phyloP scores from a whole-genome alignment of 1,139 yeast genomes.

The Petasospora rhodanensis region DNA sequence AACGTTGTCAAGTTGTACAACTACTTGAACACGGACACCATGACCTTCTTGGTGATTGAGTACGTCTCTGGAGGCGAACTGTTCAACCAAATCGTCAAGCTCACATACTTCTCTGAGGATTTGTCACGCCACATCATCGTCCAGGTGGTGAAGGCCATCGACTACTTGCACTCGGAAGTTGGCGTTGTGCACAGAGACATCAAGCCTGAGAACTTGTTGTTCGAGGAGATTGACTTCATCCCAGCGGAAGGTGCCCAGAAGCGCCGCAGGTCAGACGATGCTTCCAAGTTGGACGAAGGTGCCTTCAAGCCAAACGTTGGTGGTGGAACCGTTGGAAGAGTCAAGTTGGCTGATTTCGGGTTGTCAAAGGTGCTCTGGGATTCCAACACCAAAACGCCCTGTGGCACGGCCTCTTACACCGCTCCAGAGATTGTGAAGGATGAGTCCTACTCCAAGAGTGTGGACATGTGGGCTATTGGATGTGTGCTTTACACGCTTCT shows the following conservation, averaged over 20 bases:
- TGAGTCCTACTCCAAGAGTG: slow-evolving; percentile 81
- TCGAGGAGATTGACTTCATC: slow-evolving; percentile 61
- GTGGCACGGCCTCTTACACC: slow-evolving; percentile 89
- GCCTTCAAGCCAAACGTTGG: slow-evolving; percentile 71
- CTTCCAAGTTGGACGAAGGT: slow-evolving; percentile 82
- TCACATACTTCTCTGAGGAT: slow-evolving; percentile 86
- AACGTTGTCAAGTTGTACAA: slow-evolving; percentile 69
- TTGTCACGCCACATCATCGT: slow-evolving; percentile 77
- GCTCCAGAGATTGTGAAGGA: slow-evolving; percentile 93
- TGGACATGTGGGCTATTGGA: slow-evolving; percentile 95
- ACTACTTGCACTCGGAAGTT: slow-evolving; percentile 66
- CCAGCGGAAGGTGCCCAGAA: slow-evolving; percentile 36
- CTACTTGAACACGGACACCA: slow-evolving; percentile 56
- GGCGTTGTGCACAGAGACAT: slow-evolving; percentile 91
- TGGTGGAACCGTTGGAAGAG: slow-evolving; percentile 83
- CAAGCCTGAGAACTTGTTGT: slow-evolving; percentile 88
- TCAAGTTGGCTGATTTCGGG: slow-evolving; percentile 92
- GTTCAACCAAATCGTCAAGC: slow-evolving; percentile 87
- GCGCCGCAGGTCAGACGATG: slow-evolving; percentile 45
- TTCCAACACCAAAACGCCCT: slow-evolving; percentile 72
- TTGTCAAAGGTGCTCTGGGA: slow-evolving; percentile 77
- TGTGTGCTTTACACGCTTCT: slow-evolving; percentile 85
- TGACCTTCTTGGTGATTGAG: slow-evolving; percentile 79
- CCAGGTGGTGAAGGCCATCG: slow-evolving; percentile 79
- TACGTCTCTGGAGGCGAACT: slow-evolving; percentile 90